Evolutionary conservation across 371 early-diverging fungal genomes (phyloP).

Genomic region (Mortierella sp.): DNA sequence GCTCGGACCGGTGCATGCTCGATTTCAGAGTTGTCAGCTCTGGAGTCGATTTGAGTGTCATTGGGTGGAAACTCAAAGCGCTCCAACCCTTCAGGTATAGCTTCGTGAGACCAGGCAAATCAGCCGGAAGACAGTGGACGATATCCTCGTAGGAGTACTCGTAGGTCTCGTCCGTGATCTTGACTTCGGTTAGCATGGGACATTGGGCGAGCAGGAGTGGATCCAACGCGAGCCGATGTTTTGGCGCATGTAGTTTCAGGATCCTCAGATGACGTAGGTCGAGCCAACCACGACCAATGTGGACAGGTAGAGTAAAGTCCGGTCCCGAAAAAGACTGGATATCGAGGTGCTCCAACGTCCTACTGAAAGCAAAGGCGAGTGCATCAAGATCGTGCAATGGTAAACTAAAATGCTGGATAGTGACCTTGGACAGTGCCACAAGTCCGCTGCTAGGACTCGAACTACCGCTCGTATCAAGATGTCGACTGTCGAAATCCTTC

Average conservation of each 20-base stretch:
- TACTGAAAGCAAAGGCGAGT: not conserved
- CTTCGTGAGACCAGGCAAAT: not conserved
- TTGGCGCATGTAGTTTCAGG: not conserved
- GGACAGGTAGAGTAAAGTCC: not conserved
- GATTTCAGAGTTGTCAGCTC: not conserved
- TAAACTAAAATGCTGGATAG: not conserved
- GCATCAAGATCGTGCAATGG: not conserved
- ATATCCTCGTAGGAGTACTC: not conserved
- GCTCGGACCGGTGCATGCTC: not conserved
- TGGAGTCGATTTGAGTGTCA: not conserved
- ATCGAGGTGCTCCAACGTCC: not conserved
- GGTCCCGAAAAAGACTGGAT: not conserved
- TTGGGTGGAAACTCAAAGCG: not conserved
- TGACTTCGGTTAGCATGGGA: not conserved
- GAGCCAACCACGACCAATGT: not conserved
- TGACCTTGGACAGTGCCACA: not conserved
- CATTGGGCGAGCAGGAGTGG: not conserved
- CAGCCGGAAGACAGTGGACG: not conserved
- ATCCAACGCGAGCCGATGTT: not conserved
- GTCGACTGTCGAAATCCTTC: not conserved
- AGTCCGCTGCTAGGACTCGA: not conserved
- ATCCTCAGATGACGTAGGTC: not conserved
- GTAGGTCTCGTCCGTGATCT: not conserved
- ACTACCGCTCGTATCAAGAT: too few relatives aligned
- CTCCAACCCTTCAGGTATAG: conserved; percentile 5